Evolutionary conservation across 2,329 filamentous ascomycete genomes (phyloP), one percentile per base, ranked within the genome.

Genomic region (Bipolaris victoriae): DNA sequence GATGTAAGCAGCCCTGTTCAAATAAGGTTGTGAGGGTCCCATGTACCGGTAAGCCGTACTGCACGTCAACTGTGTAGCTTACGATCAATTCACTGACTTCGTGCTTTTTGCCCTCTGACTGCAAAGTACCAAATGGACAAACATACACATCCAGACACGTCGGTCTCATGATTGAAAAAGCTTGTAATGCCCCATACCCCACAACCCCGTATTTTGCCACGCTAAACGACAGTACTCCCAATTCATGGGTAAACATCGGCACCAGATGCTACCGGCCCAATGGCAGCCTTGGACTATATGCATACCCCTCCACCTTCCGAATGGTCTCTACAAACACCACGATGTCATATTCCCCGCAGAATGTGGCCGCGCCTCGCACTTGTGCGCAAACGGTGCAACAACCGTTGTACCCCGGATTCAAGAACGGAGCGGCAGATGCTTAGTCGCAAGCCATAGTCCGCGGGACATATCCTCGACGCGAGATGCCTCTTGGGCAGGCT

Each of bases 271-370:
- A 3, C 7, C 11, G 9, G 44, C 4, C 55, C 55, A 57, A 57
- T 57, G 22, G 45, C 7, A 39, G 29, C 3, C 20, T 39, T 5
- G 2, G 31, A 7, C 24, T 18, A 18, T 24, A 18, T 18, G 41
- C 52, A n/a, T 3, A 26, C 16, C 18, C 35, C 45, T 54, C 55
- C 50, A 57, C 50, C 16, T 49, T n/a, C 31, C 44, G 31, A 57
- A 26, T 26, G 35, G 44, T 40, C 31, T 29, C 18, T 33, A 57
- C 49, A 18, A 54, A 22, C 33, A 40, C 31, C 50, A 52, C 45
- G 24, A 49, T 57, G 55, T 54, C 50, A 57, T 54, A 20, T 49
- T 57, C 55, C 50, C 50, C 55, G 45, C 55, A 54, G 33, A 37
- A 44, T 16, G 16, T 48, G 20, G 43, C 54, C 36, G 24, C 49